Evolutionary conservation across 2,329 filamentous ascomycete genomes (phyloP), one percentile per base, ranked within the genome.

Genomic region (Xylaria sp.): DNA sequence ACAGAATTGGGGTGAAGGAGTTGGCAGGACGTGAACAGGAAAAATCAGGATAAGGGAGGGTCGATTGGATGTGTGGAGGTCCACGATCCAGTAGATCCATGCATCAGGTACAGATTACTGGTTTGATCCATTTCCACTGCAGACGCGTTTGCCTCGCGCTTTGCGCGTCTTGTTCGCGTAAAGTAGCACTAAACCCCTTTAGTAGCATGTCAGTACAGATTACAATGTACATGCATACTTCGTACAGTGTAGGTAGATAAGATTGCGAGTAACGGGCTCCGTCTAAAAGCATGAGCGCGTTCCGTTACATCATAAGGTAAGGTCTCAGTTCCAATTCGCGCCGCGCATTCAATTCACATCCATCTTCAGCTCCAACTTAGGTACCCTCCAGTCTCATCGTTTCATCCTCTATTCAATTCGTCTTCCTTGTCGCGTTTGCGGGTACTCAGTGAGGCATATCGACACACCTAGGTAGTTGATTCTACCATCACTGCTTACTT

Each of bases 181-280:
- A 76, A 79, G 72, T 77, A 72, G 63, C 63, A 60, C 71, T 73
- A 72, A 54, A n/a, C 71, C 63, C 7, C 0, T 54, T 66, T 56
- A n/a, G 54, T n/a, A n/a, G 65, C 9, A 1, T 4, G 48, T 68
- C 65, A 61, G 66, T 69, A 53, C n/a, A n/a, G n/a, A 56, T 24
- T 21, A 46, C 34, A n/a, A n/a, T n/a, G n/a, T n/a, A n/a, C n/a
- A n/a, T n/a, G n/a, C n/a, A n/a, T n/a, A n/a, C n/a, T n/a, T n/a
- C 24, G 24, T 26, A 26, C 24, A 26, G 24, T 26, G 24, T 11
- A 26, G 24, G 24, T 26, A 26, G n/a, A n/a, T n/a, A n/a, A n/a
- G n/a, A n/a, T n/a, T n/a, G n/a, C n/a, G n/a, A n/a, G n/a, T n/a
- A n/a, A n/a, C n/a, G n/a, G n/a, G n/a, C n/a, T n/a, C n/a, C n/a